phyloP scores from a whole-genome alignment of 192 early-diverging fungal genomes.

The Backusella tuberculispora region DNA sequence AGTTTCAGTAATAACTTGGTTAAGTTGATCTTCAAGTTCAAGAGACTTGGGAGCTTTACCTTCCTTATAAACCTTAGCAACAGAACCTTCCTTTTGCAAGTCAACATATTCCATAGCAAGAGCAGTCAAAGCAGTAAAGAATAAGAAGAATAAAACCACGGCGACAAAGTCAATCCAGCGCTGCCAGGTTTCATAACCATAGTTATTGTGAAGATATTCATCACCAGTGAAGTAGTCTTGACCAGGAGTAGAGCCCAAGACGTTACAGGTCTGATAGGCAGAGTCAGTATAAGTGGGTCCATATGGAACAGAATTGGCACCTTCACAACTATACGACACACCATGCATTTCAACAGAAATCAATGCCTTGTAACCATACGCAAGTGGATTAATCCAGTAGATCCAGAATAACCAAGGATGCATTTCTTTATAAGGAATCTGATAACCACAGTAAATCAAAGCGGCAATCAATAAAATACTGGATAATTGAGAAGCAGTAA shows the following conservation, averaged over 20 bases:
- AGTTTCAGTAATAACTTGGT: conserved; percentile 52
- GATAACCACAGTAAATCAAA: conserved; percentile 63
- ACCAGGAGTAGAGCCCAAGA: conserved; percentile 62
- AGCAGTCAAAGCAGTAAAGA: conserved; percentile 48
- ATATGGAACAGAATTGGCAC: conserved; percentile 32
- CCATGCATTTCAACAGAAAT: conserved; percentile 67
- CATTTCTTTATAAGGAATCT: conserved; percentile 64
- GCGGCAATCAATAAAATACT: conserved; percentile 56
- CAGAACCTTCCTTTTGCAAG: conserved; percentile 57
- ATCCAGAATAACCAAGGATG: conserved; percentile 65
- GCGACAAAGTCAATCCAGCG: conserved; percentile 67
- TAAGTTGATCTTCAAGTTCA: conserved; percentile 39
- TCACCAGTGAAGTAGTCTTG: conserved; percentile 58
- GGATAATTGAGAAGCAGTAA: conserved; percentile 55
- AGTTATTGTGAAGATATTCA: conserved; percentile 58
- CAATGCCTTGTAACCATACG: conserved; percentile 61
- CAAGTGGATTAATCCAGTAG: conserved; percentile 67
- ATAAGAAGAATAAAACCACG: conserved; percentile 51
- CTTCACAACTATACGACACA: conserved; percentile 44
- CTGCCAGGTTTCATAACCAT: conserved; percentile 58
- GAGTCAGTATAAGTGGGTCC: conserved; percentile 45
- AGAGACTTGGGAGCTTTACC: conserved; percentile 34
- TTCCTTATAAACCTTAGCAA: conserved; percentile 53
- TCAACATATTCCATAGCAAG: conserved; percentile 66
- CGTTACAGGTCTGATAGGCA: conserved; percentile 58